Conservation (phyloP, 129 eudicot genomes). For the Chrysanthemum makinoi region DNA sequence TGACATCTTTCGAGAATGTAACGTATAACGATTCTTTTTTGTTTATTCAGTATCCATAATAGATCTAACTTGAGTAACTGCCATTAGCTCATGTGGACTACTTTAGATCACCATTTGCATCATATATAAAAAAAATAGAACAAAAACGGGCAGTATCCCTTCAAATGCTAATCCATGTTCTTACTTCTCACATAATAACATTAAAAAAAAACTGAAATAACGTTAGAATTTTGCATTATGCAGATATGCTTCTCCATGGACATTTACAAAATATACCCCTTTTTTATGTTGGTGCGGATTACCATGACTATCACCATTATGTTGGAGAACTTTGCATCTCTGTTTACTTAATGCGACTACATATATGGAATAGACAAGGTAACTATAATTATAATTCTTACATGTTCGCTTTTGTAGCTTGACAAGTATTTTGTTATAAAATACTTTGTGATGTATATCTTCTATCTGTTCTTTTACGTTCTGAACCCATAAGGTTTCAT, state of each 20-base stretch:
- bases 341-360: slow-evolving; percentile 87
- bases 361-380: slow-evolving; percentile 98
- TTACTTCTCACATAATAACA: neutral
- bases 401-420: too few relatives aligned
- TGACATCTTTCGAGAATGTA: too few relatives aligned
- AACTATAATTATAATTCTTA: neutral
- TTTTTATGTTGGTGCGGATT: slow-evolving; percentile 93
- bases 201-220: neutral
- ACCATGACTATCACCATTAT: slow-evolving; percentile 96
- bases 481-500: neutral
- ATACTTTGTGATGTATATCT: too few relatives aligned
- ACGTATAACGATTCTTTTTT: too few relatives aligned
- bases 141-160: too few relatives aligned
- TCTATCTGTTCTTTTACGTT: neutral
- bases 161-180: slow-evolving; percentile 10
- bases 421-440: too few relatives aligned
- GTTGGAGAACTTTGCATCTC: slow-evolving; percentile 96
- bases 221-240: slow-evolving; percentile 18
- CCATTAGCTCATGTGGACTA: too few relatives aligned
- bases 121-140: too few relatives aligned
- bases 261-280: slow-evolving; percentile 76
- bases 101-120: too few relatives aligned
- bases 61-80: too few relatives aligned
- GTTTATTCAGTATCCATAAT: too few relatives aligned
- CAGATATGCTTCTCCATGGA: slow-evolving; percentile 90